Percentiles rank a stretch among this genome's conserved stretches.
Conservation (phyloP, 768 basidiomycete species). For the Russula emetica region DNA sequence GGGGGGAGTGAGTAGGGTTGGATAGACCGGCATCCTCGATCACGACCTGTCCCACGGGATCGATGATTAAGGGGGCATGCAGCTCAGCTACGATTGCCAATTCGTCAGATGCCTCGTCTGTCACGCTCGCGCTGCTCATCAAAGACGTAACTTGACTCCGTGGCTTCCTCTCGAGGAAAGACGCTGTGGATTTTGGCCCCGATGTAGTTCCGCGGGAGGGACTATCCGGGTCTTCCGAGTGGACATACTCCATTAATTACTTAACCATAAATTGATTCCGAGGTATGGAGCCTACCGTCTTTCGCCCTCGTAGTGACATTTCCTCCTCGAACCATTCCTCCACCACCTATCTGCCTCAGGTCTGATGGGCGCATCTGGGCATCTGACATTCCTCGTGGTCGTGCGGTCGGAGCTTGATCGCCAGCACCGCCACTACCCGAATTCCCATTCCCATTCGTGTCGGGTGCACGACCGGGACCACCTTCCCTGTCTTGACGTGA, state of each 20-base stretch:
- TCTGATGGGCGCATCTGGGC: conserved; percentile 39
- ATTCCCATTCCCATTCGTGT: conserved; percentile 28
- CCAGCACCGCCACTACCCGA: conserved; percentile 39
- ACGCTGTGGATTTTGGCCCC: conserved; percentile 5
- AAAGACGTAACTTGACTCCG: conserved; percentile 8
- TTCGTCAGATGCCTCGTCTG: conserved; percentile 19
- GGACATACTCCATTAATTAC: conserved; percentile 25
- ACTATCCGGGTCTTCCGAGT: conserved; percentile 16
- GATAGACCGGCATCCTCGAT: background rate
- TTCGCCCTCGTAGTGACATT: conserved; percentile 17
- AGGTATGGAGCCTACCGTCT: conserved; percentile 28
- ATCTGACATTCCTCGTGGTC: conserved; percentile 73
- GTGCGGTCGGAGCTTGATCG: conserved; percentile 39
- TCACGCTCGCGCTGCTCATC: conserved; percentile 5
- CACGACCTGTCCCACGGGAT: background rate
- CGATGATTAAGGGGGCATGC: conserved; percentile 14
- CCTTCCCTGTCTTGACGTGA: conserved; percentile 46
- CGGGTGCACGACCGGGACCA: conserved; percentile 27
- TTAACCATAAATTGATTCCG: conserved; percentile 23
- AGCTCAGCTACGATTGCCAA: conserved; percentile 16
- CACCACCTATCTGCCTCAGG: conserved; percentile 18
- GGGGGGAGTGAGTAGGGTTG: background rate
- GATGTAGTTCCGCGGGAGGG: conserved; percentile 11
- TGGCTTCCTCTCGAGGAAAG: conserved; percentile 13
- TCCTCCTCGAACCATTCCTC: conserved; percentile 23